phyloP scores from a whole-genome alignment of 495 filamentous ascomycete species.

The Daldinia decipiens region DNA sequence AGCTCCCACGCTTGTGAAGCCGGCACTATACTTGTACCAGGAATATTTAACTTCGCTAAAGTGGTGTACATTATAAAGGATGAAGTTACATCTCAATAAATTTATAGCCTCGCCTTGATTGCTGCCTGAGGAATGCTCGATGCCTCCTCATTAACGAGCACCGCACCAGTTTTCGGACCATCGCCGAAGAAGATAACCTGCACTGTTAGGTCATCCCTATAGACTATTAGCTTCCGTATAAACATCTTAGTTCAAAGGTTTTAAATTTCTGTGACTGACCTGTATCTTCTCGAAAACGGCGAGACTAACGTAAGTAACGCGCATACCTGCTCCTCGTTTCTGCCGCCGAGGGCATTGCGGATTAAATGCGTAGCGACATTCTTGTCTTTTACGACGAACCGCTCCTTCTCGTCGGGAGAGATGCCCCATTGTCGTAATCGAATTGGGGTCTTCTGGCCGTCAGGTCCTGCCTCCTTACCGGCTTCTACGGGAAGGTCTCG shows the following conservation, averaged over 20 bases:
- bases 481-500: conserved; percentile 68
- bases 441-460: conserved; percentile 76
- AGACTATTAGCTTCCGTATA: conserved; percentile 18
- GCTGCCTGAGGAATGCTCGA: conserved; percentile 70
- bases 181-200: conserved; percentile 99
- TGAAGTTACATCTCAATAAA: background rate
- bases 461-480: conserved; percentile 45
- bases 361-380: conserved; percentile 97
- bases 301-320: conserved; percentile 91
- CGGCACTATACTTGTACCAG: background rate
- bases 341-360: conserved; percentile 93
- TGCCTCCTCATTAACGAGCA: conserved; percentile 86
- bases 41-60: background rate
- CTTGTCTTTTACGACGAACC: conserved; percentile 94
- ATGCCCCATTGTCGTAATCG: conserved; percentile 87
- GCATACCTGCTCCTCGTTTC: conserved; percentile 92
- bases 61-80: conserved; percentile 23
- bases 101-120: conserved; percentile 54
- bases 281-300: conserved; percentile 88
- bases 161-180: conserved; percentile 74
- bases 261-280: conserved; percentile 58
- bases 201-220: conserved; percentile 87
- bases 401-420: conserved; percentile 69
- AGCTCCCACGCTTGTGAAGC: conserved; percentile 2
- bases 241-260: background rate